These are phyloP conservation scores for Elaeis guineensis DNA, from an alignment of 176 grass and related monocot species.

Conservation along the genomic window DNA sequence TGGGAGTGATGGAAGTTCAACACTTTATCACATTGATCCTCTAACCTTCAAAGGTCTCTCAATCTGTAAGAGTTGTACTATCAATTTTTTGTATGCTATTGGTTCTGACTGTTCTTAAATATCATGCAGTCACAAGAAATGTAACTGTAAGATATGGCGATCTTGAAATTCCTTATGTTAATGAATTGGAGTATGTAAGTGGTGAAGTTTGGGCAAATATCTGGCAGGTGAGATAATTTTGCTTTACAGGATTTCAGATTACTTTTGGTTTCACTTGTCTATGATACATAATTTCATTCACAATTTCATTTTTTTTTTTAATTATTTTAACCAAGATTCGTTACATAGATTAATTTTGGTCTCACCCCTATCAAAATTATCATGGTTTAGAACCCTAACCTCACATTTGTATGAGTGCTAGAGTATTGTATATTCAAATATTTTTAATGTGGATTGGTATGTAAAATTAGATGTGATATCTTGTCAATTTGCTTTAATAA, in stretches of 20 bases:
- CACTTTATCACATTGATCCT: conserved; percentile 65
- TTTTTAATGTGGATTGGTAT: no score
- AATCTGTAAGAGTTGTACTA: conserved; percentile 5
- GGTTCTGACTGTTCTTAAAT: conserved; percentile 1
- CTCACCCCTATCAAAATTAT: no score
- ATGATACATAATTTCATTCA: no score
- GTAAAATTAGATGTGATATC: background rate
- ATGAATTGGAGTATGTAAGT: conserved; percentile 92
- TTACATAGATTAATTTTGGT: no score
- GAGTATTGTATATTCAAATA: no score
- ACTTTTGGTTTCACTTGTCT: no score
- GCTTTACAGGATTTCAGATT: no score
- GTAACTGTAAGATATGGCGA: conserved; percentile 73
- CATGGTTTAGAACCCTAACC: no score
- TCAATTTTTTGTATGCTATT: conserved; percentile 1
- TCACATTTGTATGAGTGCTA: no score
- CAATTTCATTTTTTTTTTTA: no score
- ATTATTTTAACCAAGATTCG: no score
- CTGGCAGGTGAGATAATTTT: conserved; percentile 65
- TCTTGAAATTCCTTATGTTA: conserved; percentile 56
- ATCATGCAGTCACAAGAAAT: conserved; percentile 46
- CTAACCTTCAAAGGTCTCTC: conserved; percentile 41
- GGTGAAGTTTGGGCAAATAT: conserved; percentile 98
- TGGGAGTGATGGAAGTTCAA: conserved; percentile 89
- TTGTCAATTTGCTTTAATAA: background rate